Conservation (phyloP, 768 basidiomycete genomes). For the Lactifluus echinatus region DNA sequence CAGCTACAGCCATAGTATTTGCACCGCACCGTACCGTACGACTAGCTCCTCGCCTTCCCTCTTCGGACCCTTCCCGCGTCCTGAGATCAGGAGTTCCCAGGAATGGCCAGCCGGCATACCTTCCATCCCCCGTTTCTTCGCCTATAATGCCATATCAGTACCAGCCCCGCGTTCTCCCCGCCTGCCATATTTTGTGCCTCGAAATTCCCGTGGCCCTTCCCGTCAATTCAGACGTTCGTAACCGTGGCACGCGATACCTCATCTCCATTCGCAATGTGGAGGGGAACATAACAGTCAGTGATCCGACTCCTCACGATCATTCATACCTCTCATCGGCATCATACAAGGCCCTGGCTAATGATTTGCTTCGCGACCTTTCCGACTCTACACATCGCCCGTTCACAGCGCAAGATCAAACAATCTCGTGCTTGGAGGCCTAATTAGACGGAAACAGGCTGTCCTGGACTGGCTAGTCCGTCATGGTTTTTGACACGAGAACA, state of each 20-base stretch:
- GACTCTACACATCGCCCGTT: slow-evolving; percentile 33
- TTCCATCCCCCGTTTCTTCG: slow-evolving; percentile 2
- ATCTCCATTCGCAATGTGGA: slow-evolving; percentile 61
- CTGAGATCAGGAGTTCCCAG: no score
- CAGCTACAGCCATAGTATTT: no score
- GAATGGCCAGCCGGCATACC: background rate
- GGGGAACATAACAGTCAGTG: slow-evolving; percentile 48
- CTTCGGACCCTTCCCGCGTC: background rate
- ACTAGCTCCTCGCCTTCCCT: background rate
- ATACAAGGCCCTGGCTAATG: slow-evolving; percentile 48
- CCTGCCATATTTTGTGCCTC: slow-evolving; percentile 48
- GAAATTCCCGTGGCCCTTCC: slow-evolving; percentile 62
- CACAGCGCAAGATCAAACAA: slow-evolving; percentile 41
- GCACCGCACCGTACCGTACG: no score
- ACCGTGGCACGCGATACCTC: slow-evolving; percentile 49
- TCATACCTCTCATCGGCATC: background rate
- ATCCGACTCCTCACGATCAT: slow-evolving; percentile 3
- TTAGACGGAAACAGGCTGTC: slow-evolving; percentile 52
- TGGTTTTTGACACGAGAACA: slow-evolving; percentile 44
- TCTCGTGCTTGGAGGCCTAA: slow-evolving; percentile 54
- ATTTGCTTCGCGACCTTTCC: slow-evolving; percentile 48
- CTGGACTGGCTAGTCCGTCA: slow-evolving; percentile 51
- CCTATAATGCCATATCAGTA: slow-evolving; percentile 2
- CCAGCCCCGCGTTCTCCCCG: slow-evolving; percentile 2
- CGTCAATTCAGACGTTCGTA: slow-evolving; percentile 68